Conservation (phyloP, 768 basidiomycete species). For the Psilocybe cyanescens region DNA sequence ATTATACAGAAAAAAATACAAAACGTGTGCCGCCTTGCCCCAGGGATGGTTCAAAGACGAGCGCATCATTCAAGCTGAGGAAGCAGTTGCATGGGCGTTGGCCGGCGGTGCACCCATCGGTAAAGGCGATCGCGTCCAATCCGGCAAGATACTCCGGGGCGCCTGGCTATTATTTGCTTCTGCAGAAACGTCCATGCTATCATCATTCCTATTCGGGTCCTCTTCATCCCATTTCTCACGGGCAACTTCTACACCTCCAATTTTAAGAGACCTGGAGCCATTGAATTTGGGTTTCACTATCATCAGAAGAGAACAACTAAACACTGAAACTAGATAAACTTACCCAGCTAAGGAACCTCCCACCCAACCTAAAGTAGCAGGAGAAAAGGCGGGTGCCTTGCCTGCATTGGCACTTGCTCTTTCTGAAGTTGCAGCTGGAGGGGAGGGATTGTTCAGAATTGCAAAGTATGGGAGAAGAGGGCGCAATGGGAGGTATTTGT, state of each 20-base stretch:
- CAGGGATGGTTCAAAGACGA: not conserved
- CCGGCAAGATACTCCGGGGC: conserved; percentile 62
- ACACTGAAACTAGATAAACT: conserved; percentile 26
- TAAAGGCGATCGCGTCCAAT: conserved; percentile 78
- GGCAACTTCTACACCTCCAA: conserved; percentile 79
- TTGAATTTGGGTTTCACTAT: conserved; percentile 7
- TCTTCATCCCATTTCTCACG: conserved; percentile 89
- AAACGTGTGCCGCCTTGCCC: not conserved
- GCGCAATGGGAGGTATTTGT: conserved; percentile 76
- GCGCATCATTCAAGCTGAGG: conserved; percentile 1
- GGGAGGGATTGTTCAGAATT: conserved; percentile 84
- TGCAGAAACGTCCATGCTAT: conserved; percentile 39
- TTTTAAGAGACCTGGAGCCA: conserved; percentile 73
- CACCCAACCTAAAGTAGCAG: conserved; percentile 86
- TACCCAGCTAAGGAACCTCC: conserved; percentile 94
- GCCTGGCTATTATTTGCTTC: conserved; percentile 32
- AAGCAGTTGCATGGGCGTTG: conserved; percentile 9
- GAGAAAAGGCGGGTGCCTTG: conserved; percentile 86
- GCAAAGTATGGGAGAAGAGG: conserved; percentile 74
- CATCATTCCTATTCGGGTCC: conserved; percentile 49
- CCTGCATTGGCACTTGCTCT: conserved; percentile 69
- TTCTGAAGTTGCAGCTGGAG: conserved; percentile 51
- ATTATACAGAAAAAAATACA: not conserved
- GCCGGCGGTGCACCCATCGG: conserved; percentile 68
- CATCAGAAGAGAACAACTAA: not conserved